A percentile compares a stretch with the other conserved stretches of the same genome.
phyloP scores from a whole-genome alignment of 306 rosid genomes.

The Rosa rugosa region DNA sequence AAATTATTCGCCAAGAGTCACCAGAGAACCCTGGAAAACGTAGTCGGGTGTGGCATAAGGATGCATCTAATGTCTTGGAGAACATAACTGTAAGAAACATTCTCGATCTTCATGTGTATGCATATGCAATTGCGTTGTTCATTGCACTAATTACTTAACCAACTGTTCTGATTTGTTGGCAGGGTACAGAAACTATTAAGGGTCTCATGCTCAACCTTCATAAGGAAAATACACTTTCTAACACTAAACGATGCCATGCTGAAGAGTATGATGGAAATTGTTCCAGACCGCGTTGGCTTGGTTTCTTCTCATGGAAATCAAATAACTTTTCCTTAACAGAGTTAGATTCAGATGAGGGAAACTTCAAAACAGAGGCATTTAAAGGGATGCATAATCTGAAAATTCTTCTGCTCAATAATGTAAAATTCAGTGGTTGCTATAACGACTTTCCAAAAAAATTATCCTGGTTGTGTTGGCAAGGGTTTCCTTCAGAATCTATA shows the following conservation, averaged over 20 bases:
- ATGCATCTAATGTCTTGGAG: background rate
- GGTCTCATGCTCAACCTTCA: background rate
- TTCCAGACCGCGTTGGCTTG: background rate
- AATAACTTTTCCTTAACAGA: background rate
- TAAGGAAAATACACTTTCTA: too few relatives aligned
- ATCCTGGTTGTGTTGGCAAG: background rate
- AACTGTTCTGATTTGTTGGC: too few relatives aligned
- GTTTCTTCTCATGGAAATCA: background rate
- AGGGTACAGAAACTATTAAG: background rate
- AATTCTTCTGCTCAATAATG: too few relatives aligned
- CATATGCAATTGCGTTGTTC: background rate
- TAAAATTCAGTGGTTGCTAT: too few relatives aligned
- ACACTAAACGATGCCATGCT: too few relatives aligned
- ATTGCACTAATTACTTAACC: background rate
- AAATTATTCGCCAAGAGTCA: background rate
- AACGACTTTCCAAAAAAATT: background rate
- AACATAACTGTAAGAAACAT: background rate
- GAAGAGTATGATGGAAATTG: background rate
- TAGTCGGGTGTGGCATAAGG: background rate
- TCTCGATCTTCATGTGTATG: background rate
- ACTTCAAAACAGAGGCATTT: background rate
- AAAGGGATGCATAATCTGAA: too few relatives aligned
- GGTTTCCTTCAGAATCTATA: background rate
- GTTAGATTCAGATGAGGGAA: background rate
- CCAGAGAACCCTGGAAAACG: background rate